A percentile compares a stretch with the other conserved stretches of the same genome.
Conservation (phyloP, 129 eudicot genomes). For the Arctium minus region DNA sequence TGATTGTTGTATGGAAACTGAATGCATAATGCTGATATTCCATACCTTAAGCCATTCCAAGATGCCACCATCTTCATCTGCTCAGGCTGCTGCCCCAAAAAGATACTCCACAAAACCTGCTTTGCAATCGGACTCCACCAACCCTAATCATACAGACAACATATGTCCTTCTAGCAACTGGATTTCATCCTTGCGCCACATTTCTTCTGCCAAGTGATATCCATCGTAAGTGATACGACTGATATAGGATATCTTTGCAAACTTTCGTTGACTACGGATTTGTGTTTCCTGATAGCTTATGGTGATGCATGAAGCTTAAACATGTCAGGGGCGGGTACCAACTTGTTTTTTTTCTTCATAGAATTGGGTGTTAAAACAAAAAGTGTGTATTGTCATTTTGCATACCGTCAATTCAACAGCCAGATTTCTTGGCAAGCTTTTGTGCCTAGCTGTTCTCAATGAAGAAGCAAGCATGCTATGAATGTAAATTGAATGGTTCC, state of each 20-base stretch:
- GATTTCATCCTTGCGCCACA: no score
- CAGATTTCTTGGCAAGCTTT: constrained; percentile 27
- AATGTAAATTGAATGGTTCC: constrained; percentile 26
- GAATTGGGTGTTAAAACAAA: constrained; percentile 19
- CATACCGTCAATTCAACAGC: constrained; percentile 22
- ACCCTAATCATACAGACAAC: no score
- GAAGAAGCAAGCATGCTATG: constrained; percentile 22
- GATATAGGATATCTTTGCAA: not conserved
- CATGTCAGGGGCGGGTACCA: constrained; percentile 6
- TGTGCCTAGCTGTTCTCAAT: constrained; percentile 9
- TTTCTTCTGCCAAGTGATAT: constrained; percentile 22
- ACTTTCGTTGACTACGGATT: not conserved
- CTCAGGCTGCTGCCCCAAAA: no score
- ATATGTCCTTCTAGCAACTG: no score
- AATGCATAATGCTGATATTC: no score
- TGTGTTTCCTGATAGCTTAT: constrained; percentile 21
- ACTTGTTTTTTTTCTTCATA: constrained; percentile 1
- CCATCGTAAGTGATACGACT: constrained; percentile 27
- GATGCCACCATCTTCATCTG: no score
- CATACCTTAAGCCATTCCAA: no score
- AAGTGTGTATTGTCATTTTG: constrained; percentile 29
- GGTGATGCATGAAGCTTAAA: constrained; percentile 19
- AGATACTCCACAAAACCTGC: no score
- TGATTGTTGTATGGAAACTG: no score
- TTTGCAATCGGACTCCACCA: no score